phyloP scores from a whole-genome alignment of 805 yeast genomes.

The Clavispora santaluciae region DNA sequence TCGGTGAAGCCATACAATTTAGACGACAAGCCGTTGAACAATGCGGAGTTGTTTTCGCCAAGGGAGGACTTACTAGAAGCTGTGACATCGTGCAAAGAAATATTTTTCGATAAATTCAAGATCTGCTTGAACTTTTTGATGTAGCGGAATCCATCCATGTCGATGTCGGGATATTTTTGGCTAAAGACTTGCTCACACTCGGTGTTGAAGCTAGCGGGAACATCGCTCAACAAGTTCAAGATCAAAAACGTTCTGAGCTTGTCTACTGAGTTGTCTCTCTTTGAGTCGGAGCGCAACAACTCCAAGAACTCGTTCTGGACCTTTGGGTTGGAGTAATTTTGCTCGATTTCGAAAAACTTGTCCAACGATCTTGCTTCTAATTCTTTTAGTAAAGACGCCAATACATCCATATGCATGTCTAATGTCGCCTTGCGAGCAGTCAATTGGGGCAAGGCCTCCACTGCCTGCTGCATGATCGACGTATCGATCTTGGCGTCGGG shows the following conservation, averaged over 20 bases:
- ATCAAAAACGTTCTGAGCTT: constrained; percentile 86
- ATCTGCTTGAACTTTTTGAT: constrained; percentile 78
- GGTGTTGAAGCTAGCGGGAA: constrained; percentile 26
- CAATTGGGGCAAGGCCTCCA: constrained; percentile 86
- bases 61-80: constrained; percentile 24
- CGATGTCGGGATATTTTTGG: constrained; percentile 45
- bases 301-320: constrained; percentile 56
- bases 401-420: constrained; percentile 95
- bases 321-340: constrained; percentile 61
- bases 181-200: constrained; percentile 61
- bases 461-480: constrained; percentile 73
- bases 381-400: constrained; percentile 76
- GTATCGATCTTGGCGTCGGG: constrained; percentile 54
- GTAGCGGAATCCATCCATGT: constrained; percentile 63
- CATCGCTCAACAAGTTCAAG: constrained; percentile 52
- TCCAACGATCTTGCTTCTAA: constrained; percentile 85
- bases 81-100: constrained; percentile 18
- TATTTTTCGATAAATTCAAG: constrained; percentile 42
- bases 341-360: constrained; percentile 91
- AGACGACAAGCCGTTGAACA: constrained; percentile 70
- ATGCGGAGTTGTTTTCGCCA: constrained; percentile 45
- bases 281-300: constrained; percentile 46
- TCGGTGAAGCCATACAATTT: constrained; percentile 78
- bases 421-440: constrained; percentile 82
- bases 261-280: constrained; percentile 63